A percentile compares a stretch with the other conserved stretches of the same genome.
Conservation (phyloP, 495 filamentous ascomycete species). For the Delitschia confertaspora region DNA sequence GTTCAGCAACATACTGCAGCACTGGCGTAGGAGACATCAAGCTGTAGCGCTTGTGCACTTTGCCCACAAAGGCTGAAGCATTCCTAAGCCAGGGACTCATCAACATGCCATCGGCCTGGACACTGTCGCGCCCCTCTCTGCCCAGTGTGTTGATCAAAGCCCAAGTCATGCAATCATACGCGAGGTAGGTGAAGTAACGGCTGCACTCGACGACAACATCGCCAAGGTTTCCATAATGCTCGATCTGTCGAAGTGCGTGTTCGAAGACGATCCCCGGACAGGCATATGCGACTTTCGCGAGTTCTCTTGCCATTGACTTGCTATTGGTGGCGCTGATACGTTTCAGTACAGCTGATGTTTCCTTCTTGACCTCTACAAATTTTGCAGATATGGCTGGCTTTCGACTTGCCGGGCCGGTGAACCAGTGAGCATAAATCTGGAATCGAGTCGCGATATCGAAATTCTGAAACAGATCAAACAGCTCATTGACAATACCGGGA, state of each 20-base stretch:
- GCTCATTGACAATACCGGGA: slow-evolving; percentile 69
- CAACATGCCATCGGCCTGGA: slow-evolving; percentile 73
- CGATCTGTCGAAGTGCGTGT: slow-evolving; percentile 76
- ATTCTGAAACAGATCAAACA: slow-evolving; percentile 69
- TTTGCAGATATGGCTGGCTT: slow-evolving; percentile 68
- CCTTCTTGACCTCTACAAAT: slow-evolving; percentile 62
- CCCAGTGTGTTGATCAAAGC: slow-evolving; percentile 71
- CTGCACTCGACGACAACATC: slow-evolving; percentile 88
- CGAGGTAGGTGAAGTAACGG: slow-evolving; percentile 83
- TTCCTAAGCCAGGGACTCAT: slow-evolving; percentile 86
- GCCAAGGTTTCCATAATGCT: slow-evolving; percentile 85
- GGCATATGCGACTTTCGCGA: slow-evolving; percentile 80
- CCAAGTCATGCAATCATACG: slow-evolving; percentile 89
- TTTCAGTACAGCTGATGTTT: slow-evolving; percentile 76
- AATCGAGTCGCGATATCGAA: slow-evolving; percentile 74
- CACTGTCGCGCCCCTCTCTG: slow-evolving; percentile 63
- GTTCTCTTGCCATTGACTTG: slow-evolving; percentile 67
- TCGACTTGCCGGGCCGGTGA: slow-evolving; percentile 63
- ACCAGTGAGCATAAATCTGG: slow-evolving; percentile 89
- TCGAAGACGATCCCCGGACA: slow-evolving; percentile 88
- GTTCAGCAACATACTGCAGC: slow-evolving; percentile 77
- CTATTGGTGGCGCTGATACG: slow-evolving; percentile 76
- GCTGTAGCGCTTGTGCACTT: slow-evolving; percentile 71
- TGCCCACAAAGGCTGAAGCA: slow-evolving; percentile 74
- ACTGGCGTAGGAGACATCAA: slow-evolving; percentile 79